Conservation (phyloP, 2,329 filamentous ascomycete species). For the Colletotrichum orbiculare region DNA sequence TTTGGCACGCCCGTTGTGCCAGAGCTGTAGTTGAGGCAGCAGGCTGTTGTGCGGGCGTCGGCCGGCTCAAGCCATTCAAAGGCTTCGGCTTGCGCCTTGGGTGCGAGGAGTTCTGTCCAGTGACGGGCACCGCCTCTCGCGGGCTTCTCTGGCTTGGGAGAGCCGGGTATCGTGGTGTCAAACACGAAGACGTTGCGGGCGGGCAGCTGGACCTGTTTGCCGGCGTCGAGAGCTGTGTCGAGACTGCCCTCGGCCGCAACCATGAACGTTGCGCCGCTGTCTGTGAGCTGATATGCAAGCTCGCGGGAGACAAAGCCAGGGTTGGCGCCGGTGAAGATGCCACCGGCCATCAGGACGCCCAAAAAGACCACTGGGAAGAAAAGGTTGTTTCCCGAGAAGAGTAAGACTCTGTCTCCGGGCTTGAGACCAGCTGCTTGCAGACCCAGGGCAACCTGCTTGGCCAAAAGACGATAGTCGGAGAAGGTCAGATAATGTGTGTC, state of each 20-base stretch:
- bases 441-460: constrained; percentile 78
- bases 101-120: constrained; percentile 72
- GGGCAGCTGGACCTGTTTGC: constrained; percentile 65
- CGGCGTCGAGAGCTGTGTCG: constrained; percentile 74
- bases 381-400: constrained; percentile 79
- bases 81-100: constrained; percentile 59
- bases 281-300: constrained; percentile 78
- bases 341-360: constrained; percentile 81
- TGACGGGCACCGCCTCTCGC: constrained; percentile 59
- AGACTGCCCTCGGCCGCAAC: constrained; percentile 71
- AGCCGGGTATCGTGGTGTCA: constrained; percentile 61
- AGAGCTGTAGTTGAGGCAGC: constrained; percentile 82
- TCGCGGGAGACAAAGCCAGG: constrained; percentile 75
- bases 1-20: constrained; percentile 87
- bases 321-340: constrained; percentile 82
- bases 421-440: constrained; percentile 72
- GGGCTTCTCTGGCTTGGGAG: constrained; percentile 32
- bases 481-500: constrained; percentile 75
- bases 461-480: constrained; percentile 73
- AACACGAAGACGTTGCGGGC: constrained; percentile 72
- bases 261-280: constrained; percentile 75
- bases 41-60: constrained; percentile 63
- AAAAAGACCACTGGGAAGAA: constrained; percentile 78
- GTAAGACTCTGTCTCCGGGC: constrained; percentile 75
- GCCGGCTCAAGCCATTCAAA: constrained; percentile 73